Conservation (phyloP, 2,329 filamentous ascomycete species). For the Torrubiellomyces zombiae region DNA sequence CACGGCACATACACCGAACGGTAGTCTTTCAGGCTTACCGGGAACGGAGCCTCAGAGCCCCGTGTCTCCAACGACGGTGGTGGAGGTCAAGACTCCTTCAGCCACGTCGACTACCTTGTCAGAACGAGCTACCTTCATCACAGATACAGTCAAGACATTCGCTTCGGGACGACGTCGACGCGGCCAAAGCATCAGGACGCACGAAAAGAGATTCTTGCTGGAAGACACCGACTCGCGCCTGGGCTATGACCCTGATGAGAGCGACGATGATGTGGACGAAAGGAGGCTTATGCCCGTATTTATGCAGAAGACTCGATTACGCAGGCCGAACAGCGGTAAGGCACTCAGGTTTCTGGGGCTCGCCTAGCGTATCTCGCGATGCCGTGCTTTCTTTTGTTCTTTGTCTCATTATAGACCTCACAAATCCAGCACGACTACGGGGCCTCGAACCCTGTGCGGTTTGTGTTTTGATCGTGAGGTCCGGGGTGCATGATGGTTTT, state of each 20-base stretch:
- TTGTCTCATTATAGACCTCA: no score
- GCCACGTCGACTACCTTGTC: no score
- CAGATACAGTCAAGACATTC: slow-evolving; percentile 10
- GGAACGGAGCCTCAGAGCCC: slow-evolving; percentile 8
- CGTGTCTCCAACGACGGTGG: slow-evolving; percentile 5
- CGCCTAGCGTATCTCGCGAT: no score
- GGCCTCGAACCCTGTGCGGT: no score
- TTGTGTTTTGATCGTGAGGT: no score
- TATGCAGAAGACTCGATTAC: slow-evolving; percentile 16
- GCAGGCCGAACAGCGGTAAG: slow-evolving; percentile 29
- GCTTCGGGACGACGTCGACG: slow-evolving; percentile 14
- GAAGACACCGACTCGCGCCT: slow-evolving; percentile 16
- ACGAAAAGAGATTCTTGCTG: slow-evolving; percentile 6
- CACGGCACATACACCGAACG: slow-evolving; percentile 10
- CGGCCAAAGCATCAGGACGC: slow-evolving; percentile 11
- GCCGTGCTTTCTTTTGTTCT: background rate
- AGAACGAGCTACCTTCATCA: slow-evolving; percentile 4
- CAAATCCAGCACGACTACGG: no score
- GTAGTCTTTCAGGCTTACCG: slow-evolving; percentile 14
- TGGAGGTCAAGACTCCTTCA: slow-evolving; percentile 3
- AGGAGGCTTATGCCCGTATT: slow-evolving; percentile 35
- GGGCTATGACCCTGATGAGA: slow-evolving; percentile 18
- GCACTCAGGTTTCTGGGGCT: slow-evolving; percentile 37
- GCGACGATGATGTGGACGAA: slow-evolving; percentile 29
- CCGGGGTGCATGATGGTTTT: no score